Evolutionary conservation across 2,329 filamentous ascomycete species (phyloP).

Genomic region (Colletotrichum tamarilloi): DNA sequence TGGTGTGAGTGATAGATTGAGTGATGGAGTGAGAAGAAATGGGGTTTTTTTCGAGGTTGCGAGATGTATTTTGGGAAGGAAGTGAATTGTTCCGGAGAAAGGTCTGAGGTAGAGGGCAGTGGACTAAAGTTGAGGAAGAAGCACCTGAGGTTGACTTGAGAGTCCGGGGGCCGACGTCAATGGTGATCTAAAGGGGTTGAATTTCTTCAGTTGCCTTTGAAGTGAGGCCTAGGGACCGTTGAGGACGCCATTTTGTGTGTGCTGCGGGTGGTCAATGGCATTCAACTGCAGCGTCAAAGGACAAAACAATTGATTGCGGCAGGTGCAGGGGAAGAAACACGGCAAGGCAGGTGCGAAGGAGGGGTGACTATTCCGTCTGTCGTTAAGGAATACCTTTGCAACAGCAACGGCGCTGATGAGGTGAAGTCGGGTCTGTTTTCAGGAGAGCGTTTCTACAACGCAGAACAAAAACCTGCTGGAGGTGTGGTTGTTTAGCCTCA

Average conservation of each 20-base stretch:
- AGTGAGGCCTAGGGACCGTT: constrained; percentile 1
- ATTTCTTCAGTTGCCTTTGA: constrained; percentile 2
- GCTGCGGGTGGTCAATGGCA: constrained; percentile 25
- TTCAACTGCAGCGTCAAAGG: constrained; percentile 21
- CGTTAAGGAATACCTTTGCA: background rate
- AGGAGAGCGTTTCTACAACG: constrained; percentile 17
- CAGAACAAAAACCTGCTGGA: constrained; percentile 19
- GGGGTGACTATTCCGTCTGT: background rate
- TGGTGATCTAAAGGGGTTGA: background rate
- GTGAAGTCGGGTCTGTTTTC: constrained; percentile 18
- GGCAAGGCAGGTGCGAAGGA: constrained; percentile 11
- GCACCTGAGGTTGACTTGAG: constrained; percentile 18
- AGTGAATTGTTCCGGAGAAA: constrained; percentile 18
- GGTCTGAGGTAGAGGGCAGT: constrained; percentile 16
- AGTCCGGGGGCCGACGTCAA: constrained; percentile 6
- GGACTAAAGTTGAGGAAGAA: background rate
- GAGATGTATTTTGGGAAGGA: constrained; percentile 15
- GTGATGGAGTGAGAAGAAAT: constrained; percentile 1
- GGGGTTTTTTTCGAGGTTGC: constrained; percentile 6
- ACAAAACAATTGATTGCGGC: background rate
- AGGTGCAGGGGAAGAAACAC: constrained; percentile 21
- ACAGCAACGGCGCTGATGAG: constrained; percentile 18
- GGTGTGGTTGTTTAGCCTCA: constrained; percentile 33
- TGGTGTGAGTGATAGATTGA: background rate
- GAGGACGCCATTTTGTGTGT: constrained; percentile 21